Evolutionary conservation across 768 basidiomycete genomes (phyloP), one percentile per base, ranked within the genome.

Genomic region (Tremella fuciformis): DNA sequence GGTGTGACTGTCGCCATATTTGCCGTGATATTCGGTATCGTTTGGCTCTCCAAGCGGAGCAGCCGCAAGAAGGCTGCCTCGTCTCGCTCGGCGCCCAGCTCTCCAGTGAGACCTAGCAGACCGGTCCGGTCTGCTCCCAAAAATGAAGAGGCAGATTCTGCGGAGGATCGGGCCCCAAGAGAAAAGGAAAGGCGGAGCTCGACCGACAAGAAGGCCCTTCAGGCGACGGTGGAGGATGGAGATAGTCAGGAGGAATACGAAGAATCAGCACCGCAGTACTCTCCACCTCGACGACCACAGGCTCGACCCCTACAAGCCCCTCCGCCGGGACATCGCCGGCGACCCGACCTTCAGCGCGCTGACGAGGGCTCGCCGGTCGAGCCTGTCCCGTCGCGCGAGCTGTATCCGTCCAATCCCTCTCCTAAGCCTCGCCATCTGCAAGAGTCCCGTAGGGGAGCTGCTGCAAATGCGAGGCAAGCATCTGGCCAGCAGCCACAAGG

Each of bases 1-100:
- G 69, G 63, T 1, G 64, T 67, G 15, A 59, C 67, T 4, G 40
- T 68, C 2, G 65, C 55, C 1, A 63, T 73, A 3, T 67, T 70
- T 51, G 34, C 58, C 26, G 25, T 70, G 1, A 57, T 48, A 1
- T 70, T 67, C 48, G 53, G 58, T 2, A 55, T 60, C 24, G 65
- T 70, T 24, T 67, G 60, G 60, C 40, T 70, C 7, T 46, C 59
- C 37, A 59, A 60, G 47, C 47, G 63, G 22, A 58, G 37, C 22
- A n/a, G 15, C n/a, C n/a, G 22, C n/a, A 46, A 46, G 42, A 46
- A 46, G 22, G 42, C 22, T 4, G 6, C 42, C n/a, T 4, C n/a
- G 16, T 4, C n/a, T 46, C 29, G 29, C 11, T 34, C 29, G 11
- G 29, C 29, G 29, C 29, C 29, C 29, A 34, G 29, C 29, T 34